Evolutionary conservation across 352 stramenopile species (phyloP).

Genomic region (Globisporangium polare): DNA sequence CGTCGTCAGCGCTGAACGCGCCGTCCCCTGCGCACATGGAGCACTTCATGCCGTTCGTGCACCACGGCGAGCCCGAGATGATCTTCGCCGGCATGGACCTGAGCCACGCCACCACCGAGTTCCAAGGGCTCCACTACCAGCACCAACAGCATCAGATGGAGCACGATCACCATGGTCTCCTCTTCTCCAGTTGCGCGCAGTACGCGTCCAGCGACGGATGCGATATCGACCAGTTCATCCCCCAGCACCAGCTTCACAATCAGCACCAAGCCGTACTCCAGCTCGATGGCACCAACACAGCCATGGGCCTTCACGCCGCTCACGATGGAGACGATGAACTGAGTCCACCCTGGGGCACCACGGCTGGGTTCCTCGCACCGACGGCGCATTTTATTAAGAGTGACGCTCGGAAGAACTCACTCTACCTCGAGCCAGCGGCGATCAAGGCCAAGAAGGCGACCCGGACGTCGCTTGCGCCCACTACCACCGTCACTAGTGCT

Average conservation of each 20-base stretch:
- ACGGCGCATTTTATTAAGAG: conserved; percentile 2
- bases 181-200: not conserved
- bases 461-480: not conserved
- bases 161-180: not conserved
- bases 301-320: not conserved
- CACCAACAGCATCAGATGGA: not conserved
- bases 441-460: not conserved
- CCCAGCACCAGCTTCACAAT: not conserved
- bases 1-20: conserved; percentile 16
- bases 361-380: not conserved
- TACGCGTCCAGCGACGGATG: not conserved
- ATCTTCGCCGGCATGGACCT: conserved; percentile 37
- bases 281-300: not conserved
- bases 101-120: not conserved
- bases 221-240: conserved; percentile 1
- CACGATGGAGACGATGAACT: not conserved
- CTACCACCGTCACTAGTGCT: not conserved
- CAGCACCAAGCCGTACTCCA: conserved; percentile 3
- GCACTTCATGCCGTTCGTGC: conserved; percentile 31
- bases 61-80: conserved; percentile 29
- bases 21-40: conserved; percentile 40
- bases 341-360: not conserved
- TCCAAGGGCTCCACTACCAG: conserved; percentile 7
- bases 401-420: not conserved
- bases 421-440: not conserved